Percentiles rank a stretch among this genome's conserved stretches.
Evolutionary conservation across 139 green algal genomes (phyloP).

Genomic region (Chlorella vulgaris): DNA sequence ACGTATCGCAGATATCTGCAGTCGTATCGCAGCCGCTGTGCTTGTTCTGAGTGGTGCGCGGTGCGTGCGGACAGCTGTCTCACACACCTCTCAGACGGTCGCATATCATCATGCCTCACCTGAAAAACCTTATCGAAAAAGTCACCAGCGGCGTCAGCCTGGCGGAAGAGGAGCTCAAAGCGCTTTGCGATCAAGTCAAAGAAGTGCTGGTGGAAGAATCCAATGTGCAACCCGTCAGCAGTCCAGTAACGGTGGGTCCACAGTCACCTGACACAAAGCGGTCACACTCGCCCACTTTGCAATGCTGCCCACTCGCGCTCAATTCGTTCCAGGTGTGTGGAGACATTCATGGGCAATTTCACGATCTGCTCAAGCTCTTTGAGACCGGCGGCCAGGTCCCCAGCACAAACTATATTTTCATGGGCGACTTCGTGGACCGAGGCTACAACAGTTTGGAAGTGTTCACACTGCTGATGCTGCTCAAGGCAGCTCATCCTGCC

Average conservation of each 20-base stretch:
- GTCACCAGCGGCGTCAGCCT: conserved; percentile 89
- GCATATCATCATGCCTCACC: too few species aligned
- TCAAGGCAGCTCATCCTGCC: conserved; percentile 94
- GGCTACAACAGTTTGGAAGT: conserved; percentile 99
- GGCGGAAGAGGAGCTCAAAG: conserved; percentile 95
- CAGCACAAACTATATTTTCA: conserved; percentile 99
- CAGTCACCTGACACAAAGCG: too few species aligned
- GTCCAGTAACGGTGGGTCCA: conserved; percentile 88
- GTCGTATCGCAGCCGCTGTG: too few species aligned
- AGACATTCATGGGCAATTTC: conserved; percentile 99
- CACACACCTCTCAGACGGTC: too few species aligned
- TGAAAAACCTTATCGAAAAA: conserved; percentile 79
- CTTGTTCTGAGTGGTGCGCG: too few species aligned
- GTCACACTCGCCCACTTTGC: too few species aligned
- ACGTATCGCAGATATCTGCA: too few species aligned
- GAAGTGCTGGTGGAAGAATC: conserved; percentile 99
- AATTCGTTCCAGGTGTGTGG: conserved; percentile 96
- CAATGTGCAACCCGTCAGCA: conserved; percentile 98
- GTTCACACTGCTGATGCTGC: conserved; percentile 98
- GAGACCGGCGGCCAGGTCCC: conserved; percentile 94
- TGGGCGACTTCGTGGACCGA: conserved; percentile 99
- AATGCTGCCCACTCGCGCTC: too few species aligned
- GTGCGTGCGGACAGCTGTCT: too few species aligned
- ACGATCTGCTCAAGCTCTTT: conserved; percentile 98
- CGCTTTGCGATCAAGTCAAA: conserved; percentile 96